These are phyloP conservation scores for Blastobotrys muscicola DNA, from an alignment of 805 yeast species.

Conservation along the genomic window DNA sequence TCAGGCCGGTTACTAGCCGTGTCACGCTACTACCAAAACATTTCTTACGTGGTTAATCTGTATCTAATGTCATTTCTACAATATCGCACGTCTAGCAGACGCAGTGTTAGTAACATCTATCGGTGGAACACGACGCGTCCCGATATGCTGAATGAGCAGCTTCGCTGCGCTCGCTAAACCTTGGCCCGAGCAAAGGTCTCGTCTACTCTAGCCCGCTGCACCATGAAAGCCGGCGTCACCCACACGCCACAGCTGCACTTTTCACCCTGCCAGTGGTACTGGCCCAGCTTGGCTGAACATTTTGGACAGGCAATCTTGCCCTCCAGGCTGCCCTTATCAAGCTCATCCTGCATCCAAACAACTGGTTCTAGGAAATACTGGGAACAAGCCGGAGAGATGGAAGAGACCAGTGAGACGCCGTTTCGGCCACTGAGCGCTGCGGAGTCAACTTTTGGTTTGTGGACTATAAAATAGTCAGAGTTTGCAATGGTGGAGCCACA, in stretches of 20 bases:
- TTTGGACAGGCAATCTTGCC: constrained; percentile 83
- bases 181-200: constrained; percentile 27
- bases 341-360: constrained; percentile 81
- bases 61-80: background rate
- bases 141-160: no score
- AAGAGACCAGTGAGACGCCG: constrained; percentile 16
- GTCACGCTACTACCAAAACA: background rate
- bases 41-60: constrained; percentile 1
- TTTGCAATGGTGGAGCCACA: constrained; percentile 68
- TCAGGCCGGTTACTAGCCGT: background rate
- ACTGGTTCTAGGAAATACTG: constrained; percentile 86
- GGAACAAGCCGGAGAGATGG: constrained; percentile 42
- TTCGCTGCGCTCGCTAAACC: no score
- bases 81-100: background rate
- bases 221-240: constrained; percentile 86
- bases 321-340: constrained; percentile 66
- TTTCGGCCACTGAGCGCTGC: constrained; percentile 9
- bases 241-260: constrained; percentile 92
- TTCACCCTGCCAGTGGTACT: constrained; percentile 89
- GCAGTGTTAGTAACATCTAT: no score
- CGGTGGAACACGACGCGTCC: no score
- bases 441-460: constrained; percentile 34
- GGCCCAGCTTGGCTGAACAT: constrained; percentile 80
- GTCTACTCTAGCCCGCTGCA: constrained; percentile 76
- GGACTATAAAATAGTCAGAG: constrained; percentile 51